Evolutionary conservation across 169 alveolate genomes (phyloP).

Genomic region (Plasmodium inui): DNA sequence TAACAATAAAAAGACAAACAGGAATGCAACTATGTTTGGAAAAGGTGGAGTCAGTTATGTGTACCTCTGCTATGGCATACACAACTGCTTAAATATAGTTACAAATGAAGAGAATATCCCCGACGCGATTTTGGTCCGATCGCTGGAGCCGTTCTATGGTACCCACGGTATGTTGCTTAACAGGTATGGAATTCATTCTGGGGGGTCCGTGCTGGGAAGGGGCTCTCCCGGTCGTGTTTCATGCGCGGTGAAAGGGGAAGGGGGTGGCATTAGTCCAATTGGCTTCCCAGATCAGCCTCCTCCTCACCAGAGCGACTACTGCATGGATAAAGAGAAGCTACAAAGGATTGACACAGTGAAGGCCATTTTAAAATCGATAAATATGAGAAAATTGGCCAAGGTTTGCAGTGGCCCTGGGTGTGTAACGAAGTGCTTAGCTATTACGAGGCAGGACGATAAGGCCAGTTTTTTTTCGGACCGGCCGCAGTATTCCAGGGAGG

Average conservation of each 20-base stretch:
- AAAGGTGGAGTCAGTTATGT: conserved; percentile 78
- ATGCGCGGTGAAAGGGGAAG: neutral
- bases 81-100: conserved; percentile 74
- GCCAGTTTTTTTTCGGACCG: neutral
- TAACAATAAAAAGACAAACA: conserved; percentile 66
- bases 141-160: conserved; percentile 72
- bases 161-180: neutral
- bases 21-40: conserved; percentile 70
- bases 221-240: neutral
- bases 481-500: neutral
- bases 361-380: conserved; percentile 9
- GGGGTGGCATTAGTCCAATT: neutral
- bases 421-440: conserved; percentile 75
- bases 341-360: conserved; percentile 6
- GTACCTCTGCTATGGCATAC: conserved; percentile 78
- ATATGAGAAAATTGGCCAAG: conserved; percentile 31
- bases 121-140: conserved; percentile 77
- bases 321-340: neutral
- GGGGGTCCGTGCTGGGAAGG: neutral
- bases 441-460: conserved; percentile 49
- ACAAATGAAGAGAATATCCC: conserved; percentile 65
- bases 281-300: neutral
- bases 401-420: conserved; percentile 79
- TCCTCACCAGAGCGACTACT: neutral
- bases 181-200: conserved; percentile 13